Evolutionary conservation across 306 rosid genomes (phyloP).

Genomic region (Quercus glauca): DNA sequence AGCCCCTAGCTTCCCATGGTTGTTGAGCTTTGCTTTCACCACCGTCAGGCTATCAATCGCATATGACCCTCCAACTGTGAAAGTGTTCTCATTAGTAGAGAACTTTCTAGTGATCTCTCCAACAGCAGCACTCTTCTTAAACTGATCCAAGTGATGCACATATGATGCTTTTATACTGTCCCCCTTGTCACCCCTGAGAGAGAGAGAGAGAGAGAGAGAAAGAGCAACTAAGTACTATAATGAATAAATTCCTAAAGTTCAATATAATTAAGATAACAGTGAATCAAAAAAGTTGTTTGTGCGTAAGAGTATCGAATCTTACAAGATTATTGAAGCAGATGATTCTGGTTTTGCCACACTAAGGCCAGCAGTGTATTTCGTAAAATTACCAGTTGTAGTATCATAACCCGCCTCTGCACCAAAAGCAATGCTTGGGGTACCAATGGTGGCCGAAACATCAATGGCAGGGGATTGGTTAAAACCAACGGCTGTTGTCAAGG

Average conservation of each 20-base stretch:
- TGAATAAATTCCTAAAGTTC: neutral
- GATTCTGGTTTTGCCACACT: constrained; percentile 57
- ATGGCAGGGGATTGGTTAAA: constrained; percentile 65
- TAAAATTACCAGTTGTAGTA: constrained; percentile 58
- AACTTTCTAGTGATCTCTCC: constrained; percentile 74
- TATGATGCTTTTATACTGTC: constrained; percentile 80
- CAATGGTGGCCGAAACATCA: constrained; percentile 78
- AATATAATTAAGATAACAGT: constrained; percentile 2
- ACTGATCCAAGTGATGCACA: constrained; percentile 63
- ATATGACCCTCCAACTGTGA: constrained; percentile 83
- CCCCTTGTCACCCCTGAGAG: constrained; percentile 83
- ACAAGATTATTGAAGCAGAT: constrained; percentile 73
- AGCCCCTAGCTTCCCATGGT: constrained; percentile 76
- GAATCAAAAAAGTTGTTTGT: constrained; percentile 3
- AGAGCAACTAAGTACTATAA: neutral
- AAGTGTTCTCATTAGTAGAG: constrained; percentile 83
- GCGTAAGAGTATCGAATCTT: constrained; percentile 33
- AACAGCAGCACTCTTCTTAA: constrained; percentile 75
- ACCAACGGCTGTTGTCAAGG: constrained; percentile 54
- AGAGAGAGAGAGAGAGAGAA: constrained; percentile 4
- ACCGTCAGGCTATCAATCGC: constrained; percentile 72
- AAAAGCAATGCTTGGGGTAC: constrained; percentile 70
- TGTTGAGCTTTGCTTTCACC: constrained; percentile 88
- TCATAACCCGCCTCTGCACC: constrained; percentile 96
- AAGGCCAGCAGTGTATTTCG: constrained; percentile 81